phyloP scores from a whole-genome alignment of 1,284 basidiomycete species.

The Sanghuangporus baumii region DNA sequence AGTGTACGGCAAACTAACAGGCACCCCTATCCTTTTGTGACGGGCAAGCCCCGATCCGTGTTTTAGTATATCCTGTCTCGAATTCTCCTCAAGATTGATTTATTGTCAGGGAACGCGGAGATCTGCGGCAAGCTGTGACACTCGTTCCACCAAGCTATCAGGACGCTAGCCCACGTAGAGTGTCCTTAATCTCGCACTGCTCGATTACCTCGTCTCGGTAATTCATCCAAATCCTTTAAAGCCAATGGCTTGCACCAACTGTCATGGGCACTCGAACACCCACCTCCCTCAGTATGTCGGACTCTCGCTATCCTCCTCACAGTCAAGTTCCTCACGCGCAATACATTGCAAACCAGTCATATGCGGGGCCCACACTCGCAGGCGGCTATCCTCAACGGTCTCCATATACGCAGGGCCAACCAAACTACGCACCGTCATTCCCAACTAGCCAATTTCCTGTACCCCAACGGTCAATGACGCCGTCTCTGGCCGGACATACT shows the following conservation, averaged over 20 bases:
- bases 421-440: slow-evolving; percentile 9
- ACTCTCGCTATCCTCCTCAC: slow-evolving; percentile 17
- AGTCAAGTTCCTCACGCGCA: slow-evolving; percentile 2
- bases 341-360: slow-evolving; percentile 1
- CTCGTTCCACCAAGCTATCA: slow-evolving; percentile 7
- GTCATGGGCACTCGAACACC: not conserved
- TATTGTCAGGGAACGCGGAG: slow-evolving; percentile 16
- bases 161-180: slow-evolving; percentile 11
- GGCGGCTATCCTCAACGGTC: slow-evolving; percentile 6
- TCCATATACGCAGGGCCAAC: slow-evolving; percentile 6
- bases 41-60: slow-evolving; percentile 10
- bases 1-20: slow-evolving; percentile 12
- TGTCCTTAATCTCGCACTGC: slow-evolving; percentile 12
- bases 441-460: slow-evolving; percentile 4
- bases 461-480: slow-evolving; percentile 11
- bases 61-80: slow-evolving; percentile 9
- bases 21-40: slow-evolving; percentile 16
- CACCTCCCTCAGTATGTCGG: slow-evolving; percentile 12
- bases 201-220: slow-evolving; percentile 3
- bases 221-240: slow-evolving; percentile 12
- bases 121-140: slow-evolving; percentile 17
- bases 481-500: slow-evolving; percentile 10
- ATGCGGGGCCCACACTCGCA: slow-evolving; percentile 3
- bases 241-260: not conserved
- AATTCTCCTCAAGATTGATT: slow-evolving; percentile 17